phyloP scores from a whole-genome alignment of 2,329 filamentous ascomycete genomes.

The Sporothrix humicola region DNA sequence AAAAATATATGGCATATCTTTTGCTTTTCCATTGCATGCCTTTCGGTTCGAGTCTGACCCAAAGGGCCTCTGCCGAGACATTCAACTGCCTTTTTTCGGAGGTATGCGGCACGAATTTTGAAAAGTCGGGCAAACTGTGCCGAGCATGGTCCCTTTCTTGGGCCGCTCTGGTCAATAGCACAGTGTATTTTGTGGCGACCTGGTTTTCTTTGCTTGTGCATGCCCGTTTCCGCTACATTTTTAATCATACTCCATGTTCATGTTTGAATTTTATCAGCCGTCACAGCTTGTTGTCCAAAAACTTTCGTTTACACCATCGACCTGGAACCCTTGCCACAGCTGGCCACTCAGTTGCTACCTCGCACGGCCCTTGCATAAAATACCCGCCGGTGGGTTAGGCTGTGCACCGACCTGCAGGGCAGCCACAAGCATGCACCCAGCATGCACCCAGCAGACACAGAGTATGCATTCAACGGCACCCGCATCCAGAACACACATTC shows the following conservation, averaged over 20 bases:
- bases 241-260: neutral
- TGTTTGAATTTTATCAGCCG: neutral
- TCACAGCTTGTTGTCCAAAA: too few relatives aligned
- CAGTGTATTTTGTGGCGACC: neutral
- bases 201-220: neutral
- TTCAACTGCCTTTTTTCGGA: neutral
- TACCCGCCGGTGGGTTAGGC: slow-evolving; percentile 25
- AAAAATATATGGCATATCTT: too few relatives aligned
- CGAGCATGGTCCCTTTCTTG: neutral
- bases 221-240: neutral
- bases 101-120: neutral
- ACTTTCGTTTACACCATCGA: neutral
- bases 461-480: neutral
- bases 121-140: neutral
- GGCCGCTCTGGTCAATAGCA: neutral
- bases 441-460: neutral
- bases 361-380: slow-evolving; percentile 29
- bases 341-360: neutral
- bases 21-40: too few relatives aligned
- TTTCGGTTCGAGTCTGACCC: neutral
- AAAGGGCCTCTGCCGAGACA: neutral
- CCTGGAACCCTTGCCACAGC: neutral
- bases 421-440: neutral
- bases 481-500: neutral
- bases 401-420: slow-evolving; percentile 14